phyloP scores from a whole-genome alignment of 257 asterid genomes.

The Nicotiana paniculata region DNA sequence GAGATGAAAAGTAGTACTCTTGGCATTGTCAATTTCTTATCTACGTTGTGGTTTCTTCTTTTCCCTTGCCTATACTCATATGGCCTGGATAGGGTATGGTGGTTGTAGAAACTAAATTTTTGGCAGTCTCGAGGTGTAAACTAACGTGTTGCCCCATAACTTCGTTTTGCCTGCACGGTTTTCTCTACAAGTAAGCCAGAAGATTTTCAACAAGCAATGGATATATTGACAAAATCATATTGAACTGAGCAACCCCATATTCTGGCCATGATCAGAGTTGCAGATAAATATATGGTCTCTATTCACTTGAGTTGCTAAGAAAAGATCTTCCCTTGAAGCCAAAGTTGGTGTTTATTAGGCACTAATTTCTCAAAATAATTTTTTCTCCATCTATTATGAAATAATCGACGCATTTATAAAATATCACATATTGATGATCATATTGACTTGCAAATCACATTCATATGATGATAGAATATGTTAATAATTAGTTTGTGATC shows the following conservation, averaged over 20 bases:
- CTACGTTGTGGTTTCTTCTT: neutral
- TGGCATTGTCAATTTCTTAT: neutral
- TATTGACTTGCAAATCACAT: too few species aligned
- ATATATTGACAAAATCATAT: neutral
- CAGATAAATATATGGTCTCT: neutral
- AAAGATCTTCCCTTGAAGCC: too few species aligned
- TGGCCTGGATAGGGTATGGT: neutral
- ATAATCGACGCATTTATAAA: too few species aligned
- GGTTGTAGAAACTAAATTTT: neutral
- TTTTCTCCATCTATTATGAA: too few species aligned
- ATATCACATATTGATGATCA: too few species aligned
- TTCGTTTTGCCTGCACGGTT: neutral
- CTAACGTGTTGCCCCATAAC: neutral
- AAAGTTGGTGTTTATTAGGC: too few species aligned
- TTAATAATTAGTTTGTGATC: too few species aligned
- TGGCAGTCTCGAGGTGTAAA: neutral
- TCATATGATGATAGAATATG: too few species aligned
- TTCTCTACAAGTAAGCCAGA: neutral
- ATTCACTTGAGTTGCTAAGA: neutral
- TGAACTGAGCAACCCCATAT: neutral
- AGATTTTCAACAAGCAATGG: neutral
- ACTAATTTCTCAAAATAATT: too few species aligned
- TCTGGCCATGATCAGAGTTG: neutral
- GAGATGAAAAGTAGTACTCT: neutral
- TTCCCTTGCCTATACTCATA: neutral